Evolutionary conservation across 73 alveolate species (phyloP), one percentile per base, ranked within the genome.

Genomic region (Paramecium sexaurelia): DNA sequence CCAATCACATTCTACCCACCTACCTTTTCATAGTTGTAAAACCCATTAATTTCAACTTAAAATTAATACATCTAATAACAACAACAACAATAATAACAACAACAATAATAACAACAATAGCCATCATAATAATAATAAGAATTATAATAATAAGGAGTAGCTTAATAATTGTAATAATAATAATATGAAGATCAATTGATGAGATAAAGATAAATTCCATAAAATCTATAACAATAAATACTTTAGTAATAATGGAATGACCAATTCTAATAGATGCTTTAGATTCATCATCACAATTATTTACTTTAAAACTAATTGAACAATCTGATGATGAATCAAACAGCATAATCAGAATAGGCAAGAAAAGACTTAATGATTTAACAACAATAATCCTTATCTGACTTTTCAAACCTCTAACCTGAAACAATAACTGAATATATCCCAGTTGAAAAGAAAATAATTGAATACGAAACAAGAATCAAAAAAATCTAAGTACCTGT

Each of bases 401-500:
- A 61, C 13, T 61, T 61, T 61, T 3, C 83, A 19, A 61, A 61
- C 26, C n/a, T 78, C 4, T 29, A 78, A n/a, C 43, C 90, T 24
- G 90, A 78, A 78, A 78, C 90, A 3, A 41, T 78, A 9, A 78
- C 90, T 24, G 90, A 78, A 78, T 78, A 78, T 15, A 78, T 78
- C 1, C 90, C 90, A 10, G 90, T 78, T 40, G 90, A 78, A 39
- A 78, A 43, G 71, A 78, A 78, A 78, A 26, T 78, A 9, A 78
- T 43, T 4, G 90, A 78, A 78, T 78, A 78, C 6, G 68, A 78
- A 43, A 78, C 90, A 6, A 43, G 43, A 39, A 78, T 11, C 13
- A 78, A 39, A 45, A 78, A 78, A 20, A 78, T 78, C 10, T 17
- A 78, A 78, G 90, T 78, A 5, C 90, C 90, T 29, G 90, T 78